These are phyloP conservation scores for Coccomyxa sp. DNA, from an alignment of 139 green algal genomes.

Conservation along the genomic window DNA sequence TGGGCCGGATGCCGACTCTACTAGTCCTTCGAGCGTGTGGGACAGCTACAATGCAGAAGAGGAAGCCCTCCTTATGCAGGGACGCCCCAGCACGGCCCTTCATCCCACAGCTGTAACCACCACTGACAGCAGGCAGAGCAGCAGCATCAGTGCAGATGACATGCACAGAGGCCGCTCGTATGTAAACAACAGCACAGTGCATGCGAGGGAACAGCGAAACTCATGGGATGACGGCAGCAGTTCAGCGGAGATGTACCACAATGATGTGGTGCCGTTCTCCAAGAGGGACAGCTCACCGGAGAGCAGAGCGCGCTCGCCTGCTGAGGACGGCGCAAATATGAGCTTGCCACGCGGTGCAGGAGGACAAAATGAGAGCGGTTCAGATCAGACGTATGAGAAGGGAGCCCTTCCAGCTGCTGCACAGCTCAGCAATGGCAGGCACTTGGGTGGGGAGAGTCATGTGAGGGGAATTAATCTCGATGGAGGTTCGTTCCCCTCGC, in stretches of 20 bases:
- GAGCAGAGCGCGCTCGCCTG: neutral
- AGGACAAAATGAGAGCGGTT: neutral
- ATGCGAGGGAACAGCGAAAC: neutral
- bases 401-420: no score
- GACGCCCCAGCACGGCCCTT: no score
- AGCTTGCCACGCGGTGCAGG: neutral
- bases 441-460: no score
- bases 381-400: no score
- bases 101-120: no score
- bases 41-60: neutral
- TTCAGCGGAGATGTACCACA: neutral
- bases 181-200: neutral
- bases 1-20: neutral
- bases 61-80: neutral
- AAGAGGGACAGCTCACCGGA: neutral
- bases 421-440: no score
- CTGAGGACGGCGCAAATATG: neutral
- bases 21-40: neutral
- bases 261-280: neutral
- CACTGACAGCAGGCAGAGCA: neutral
- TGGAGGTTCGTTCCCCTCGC: no score
- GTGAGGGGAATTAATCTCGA: no score
- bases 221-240: neutral
- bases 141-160: neutral
- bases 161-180: neutral